Conservation (phyloP, 768 basidiomycete species). For the Suillus luteus region DNA sequence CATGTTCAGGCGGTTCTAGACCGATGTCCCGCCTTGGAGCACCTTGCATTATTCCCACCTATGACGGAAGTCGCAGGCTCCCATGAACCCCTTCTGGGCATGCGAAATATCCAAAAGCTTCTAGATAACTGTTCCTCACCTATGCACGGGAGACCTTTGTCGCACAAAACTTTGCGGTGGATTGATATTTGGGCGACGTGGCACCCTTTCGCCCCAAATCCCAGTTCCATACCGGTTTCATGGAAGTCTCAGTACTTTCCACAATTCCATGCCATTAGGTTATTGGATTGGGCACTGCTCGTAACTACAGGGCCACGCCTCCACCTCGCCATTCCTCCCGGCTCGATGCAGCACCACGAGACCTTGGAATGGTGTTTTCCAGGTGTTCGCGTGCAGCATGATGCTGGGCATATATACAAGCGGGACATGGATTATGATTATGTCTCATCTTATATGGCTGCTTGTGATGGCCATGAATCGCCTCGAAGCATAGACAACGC, state of each 20-base stretch:
- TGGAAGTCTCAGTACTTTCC: conserved; percentile 12
- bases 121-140: not conserved
- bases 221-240: not conserved
- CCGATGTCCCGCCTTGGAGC: conserved; percentile 9
- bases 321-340: conserved; percentile 5
- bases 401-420: conserved; percentile 4
- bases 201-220: not conserved
- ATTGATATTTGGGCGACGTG: conserved; percentile 11
- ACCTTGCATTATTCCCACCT: conserved; percentile 1
- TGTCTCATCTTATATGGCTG: not conserved
- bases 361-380: conserved; percentile 6
- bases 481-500: not conserved
- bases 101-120: not conserved
- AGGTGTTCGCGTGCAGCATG: conserved; percentile 11
- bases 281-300: conserved; percentile 10
- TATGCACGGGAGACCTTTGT: not conserved
- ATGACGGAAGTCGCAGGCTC: not conserved
- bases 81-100: not conserved
- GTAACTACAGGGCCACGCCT: not conserved
- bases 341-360: not conserved
- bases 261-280: conserved; percentile 1
- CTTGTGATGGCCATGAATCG: not conserved
- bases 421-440: conserved; percentile 13
- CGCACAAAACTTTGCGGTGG: conserved; percentile 3
- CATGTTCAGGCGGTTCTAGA: conserved; percentile 6